Conservation (phyloP, 2,329 filamentous ascomycete genomes). For the Chaetothyriales sp. region DNA sequence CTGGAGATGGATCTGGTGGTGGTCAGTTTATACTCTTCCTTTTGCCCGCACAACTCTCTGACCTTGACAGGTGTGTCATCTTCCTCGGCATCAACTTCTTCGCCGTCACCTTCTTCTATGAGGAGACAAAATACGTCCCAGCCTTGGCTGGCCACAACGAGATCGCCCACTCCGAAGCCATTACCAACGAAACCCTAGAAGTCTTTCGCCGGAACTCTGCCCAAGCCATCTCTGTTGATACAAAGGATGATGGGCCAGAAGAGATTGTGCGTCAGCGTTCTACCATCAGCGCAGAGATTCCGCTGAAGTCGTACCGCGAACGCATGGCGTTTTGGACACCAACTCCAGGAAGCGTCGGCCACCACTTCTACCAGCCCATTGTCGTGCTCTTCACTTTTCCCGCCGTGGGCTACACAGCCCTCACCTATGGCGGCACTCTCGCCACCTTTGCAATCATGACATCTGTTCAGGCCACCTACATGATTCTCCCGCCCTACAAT, state of each 20-base stretch:
- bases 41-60: background rate
- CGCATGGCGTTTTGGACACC: slow-evolving; percentile 19
- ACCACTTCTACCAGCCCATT: slow-evolving; percentile 11
- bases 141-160: slow-evolving; percentile 7
- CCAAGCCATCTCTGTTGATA: slow-evolving; percentile 1
- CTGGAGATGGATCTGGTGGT: slow-evolving; percentile 25
- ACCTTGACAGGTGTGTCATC: slow-evolving; percentile 16
- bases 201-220: background rate
- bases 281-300: slow-evolving; percentile 18
- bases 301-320: slow-evolving; percentile 18
- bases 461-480: slow-evolving; percentile 21
- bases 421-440: slow-evolving; percentile 27
- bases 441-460: slow-evolving; percentile 22
- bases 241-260: slow-evolving; percentile 1
- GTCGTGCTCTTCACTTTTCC: slow-evolving; percentile 9
- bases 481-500: slow-evolving; percentile 22
- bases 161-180: background rate
- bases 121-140: slow-evolving; percentile 23
- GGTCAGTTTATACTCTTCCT: slow-evolving; percentile 1
- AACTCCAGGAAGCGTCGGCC: slow-evolving; percentile 19
- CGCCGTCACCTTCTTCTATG: slow-evolving; percentile 22
- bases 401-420: slow-evolving; percentile 25
- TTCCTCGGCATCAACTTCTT: slow-evolving; percentile 20
- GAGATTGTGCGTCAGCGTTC: slow-evolving; percentile 3
- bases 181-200: background rate